Percentiles rank a stretch among this genome's conserved stretches.
Evolutionary conservation across 2,329 filamentous ascomycete species (phyloP).

Genomic region (Chaetomiaceae sp.): DNA sequence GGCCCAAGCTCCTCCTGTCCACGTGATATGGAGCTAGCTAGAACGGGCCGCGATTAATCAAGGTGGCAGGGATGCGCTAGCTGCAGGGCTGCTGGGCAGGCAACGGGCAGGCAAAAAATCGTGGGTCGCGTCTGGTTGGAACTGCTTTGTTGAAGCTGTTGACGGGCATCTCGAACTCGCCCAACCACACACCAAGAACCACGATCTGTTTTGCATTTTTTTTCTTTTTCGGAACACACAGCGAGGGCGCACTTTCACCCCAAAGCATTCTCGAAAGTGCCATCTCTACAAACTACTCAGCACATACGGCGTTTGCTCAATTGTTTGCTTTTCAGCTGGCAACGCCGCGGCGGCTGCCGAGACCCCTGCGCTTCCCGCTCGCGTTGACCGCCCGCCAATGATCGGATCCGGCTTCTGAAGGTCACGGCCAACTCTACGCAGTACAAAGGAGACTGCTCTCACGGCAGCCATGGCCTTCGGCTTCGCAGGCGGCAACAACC

Average conservation of each 20-base stretch:
- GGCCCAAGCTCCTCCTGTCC: conserved; percentile 28
- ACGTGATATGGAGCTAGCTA: conserved; percentile 22
- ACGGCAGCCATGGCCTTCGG: conserved; percentile 59
- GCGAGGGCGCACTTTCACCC: neutral
- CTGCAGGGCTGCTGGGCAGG: conserved; percentile 15
- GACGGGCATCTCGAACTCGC: neutral
- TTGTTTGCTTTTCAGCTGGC: neutral
- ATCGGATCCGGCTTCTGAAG: conserved; percentile 28
- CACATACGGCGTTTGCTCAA: neutral
- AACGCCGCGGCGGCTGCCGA: neutral
- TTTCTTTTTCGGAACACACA: neutral
- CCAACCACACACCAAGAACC: neutral
- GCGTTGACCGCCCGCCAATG: conserved; percentile 24
- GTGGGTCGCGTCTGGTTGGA: conserved; percentile 20
- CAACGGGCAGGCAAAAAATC: conserved; percentile 21
- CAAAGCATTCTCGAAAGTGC: neutral
- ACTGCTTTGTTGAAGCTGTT: neutral
- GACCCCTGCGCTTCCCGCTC: neutral
- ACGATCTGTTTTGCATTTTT: neutral
- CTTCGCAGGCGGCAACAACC: conserved; percentile 45
- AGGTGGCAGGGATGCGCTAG: conserved; percentile 14
- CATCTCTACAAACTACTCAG: neutral
- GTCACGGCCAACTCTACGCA: conserved; percentile 30
- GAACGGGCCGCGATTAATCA: conserved; percentile 8
- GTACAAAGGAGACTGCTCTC: conserved; percentile 33